Conservation (phyloP, 139 green algal species). For the Astrephomene gubernaculifera region DNA sequence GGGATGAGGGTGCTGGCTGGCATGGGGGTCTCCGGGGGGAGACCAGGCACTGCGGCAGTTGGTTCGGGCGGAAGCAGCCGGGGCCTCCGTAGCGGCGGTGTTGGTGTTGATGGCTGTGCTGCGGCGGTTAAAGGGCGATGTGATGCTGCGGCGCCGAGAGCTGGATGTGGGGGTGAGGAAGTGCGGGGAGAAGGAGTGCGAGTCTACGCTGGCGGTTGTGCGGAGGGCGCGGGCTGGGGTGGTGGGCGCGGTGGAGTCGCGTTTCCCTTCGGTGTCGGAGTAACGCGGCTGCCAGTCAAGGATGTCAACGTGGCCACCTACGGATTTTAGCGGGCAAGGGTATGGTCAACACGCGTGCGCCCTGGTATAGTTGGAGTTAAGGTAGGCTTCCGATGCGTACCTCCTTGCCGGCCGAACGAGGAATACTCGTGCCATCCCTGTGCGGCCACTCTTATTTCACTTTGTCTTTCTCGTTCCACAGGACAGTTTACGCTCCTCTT, state of each 20-base stretch:
- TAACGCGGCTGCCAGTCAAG: slow-evolving; percentile 22
- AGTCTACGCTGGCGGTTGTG: no score
- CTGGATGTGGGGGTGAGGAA: neutral
- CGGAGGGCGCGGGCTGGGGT: no score
- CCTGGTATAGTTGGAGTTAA: neutral
- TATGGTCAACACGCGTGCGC: neutral
- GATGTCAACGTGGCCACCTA: neutral
- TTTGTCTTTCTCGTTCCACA: neutral
- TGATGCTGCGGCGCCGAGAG: neutral
- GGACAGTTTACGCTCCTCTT: neutral
- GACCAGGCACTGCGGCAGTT: no score
- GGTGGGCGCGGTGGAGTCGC: no score
- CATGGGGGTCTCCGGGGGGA: no score
- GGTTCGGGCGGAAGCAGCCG: no score
- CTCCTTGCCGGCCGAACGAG: no score
- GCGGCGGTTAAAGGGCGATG: neutral
- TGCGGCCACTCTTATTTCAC: slow-evolving; percentile 1
- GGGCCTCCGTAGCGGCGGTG: no score
- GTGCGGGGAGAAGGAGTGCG: neutral
- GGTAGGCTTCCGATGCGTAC: no score
- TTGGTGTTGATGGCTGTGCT: no score
- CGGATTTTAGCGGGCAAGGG: neutral
- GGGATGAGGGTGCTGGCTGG: no score
- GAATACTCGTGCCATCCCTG: slow-evolving; percentile 5
- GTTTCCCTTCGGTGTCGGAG: no score